These are phyloP conservation scores for Xylariales sp. DNA, from an alignment of 2,329 filamentous ascomycete genomes.

Conservation along the genomic window DNA sequence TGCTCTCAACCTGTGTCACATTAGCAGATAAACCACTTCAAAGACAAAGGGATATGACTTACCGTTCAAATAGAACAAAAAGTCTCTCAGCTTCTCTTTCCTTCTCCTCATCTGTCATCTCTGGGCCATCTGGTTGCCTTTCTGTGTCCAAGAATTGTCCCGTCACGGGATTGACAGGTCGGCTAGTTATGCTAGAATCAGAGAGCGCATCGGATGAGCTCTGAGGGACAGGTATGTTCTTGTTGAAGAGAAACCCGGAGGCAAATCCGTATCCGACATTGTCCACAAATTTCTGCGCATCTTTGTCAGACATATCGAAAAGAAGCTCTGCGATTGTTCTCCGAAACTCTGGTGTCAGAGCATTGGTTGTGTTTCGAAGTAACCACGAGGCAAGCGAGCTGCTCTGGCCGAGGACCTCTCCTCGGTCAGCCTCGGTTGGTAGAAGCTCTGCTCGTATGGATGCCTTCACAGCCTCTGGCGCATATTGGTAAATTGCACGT, in stretches of 20 bases:
- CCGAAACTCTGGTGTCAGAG: slow-evolving; percentile 66
- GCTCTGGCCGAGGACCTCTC: slow-evolving; percentile 71
- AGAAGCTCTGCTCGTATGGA: slow-evolving; percentile 66
- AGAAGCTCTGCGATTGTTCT: slow-evolving; percentile 73
- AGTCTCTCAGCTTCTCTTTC: slow-evolving; percentile 84
- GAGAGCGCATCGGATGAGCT: slow-evolving; percentile 52
- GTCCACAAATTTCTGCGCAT: slow-evolving; percentile 74
- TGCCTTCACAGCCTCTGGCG: slow-evolving; percentile 56
- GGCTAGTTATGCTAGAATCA: slow-evolving; percentile 22
- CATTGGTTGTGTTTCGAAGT: slow-evolving; percentile 71
- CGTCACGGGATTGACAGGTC: slow-evolving; percentile 75
- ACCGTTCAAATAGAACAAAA: slow-evolving; percentile 89
- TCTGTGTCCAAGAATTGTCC: slow-evolving; percentile 75
- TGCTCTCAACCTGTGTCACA: slow-evolving; percentile 18
- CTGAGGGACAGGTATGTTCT: slow-evolving; percentile 73
- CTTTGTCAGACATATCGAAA: slow-evolving; percentile 80
- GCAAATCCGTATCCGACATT: slow-evolving; percentile 96
- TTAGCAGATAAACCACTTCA: too few relatives aligned
- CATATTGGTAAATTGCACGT: slow-evolving; percentile 65
- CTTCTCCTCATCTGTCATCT: slow-evolving; percentile 90
- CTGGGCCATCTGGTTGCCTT: slow-evolving; percentile 50
- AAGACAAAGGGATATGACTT: slow-evolving; percentile 16
- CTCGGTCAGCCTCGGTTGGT: slow-evolving; percentile 72
- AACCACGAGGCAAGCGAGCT: slow-evolving; percentile 71
- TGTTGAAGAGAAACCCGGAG: slow-evolving; percentile 81